Conservation (phyloP, 2,329 filamentous ascomycete genomes). For the Ophiostoma perfectum region DNA sequence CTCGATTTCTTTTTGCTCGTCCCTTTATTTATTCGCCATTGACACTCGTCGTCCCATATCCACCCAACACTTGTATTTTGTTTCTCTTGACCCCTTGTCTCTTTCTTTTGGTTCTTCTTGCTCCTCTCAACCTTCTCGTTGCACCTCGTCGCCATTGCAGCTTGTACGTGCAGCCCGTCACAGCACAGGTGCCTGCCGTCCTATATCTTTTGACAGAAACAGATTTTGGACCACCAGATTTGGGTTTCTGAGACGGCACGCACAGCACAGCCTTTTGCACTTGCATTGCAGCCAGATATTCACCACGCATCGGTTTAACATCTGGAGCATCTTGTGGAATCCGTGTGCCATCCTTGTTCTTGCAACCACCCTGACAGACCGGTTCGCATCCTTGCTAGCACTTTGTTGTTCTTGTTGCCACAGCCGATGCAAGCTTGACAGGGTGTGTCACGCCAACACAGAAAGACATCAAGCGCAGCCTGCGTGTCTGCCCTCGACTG, state of each 20-base stretch:
- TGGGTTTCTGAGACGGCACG: neutral
- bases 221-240: too few relatives aligned
- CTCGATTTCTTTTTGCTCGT: neutral
- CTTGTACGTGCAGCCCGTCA: too few relatives aligned
- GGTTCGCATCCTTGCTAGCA: neutral
- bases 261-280: neutral
- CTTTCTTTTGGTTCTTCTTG: neutral
- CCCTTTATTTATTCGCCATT: neutral
- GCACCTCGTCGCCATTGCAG: too few relatives aligned
- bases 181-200: too few relatives aligned
- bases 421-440: slow-evolving; percentile 11
- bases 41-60: neutral
- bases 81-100: neutral
- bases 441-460: slow-evolving; percentile 3
- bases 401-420: slow-evolving; percentile 6
- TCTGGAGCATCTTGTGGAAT: neutral
- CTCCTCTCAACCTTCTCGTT: neutral
- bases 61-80: neutral
- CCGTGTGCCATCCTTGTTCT: neutral
- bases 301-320: neutral
- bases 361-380: neutral
- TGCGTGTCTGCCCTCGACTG: neutral
- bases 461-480: slow-evolving; percentile 8
- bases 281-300: neutral
- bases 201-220: too few relatives aligned